Conservation (phyloP, 495 filamentous ascomycete species). For the Saxispiralis lemnorum region DNA sequence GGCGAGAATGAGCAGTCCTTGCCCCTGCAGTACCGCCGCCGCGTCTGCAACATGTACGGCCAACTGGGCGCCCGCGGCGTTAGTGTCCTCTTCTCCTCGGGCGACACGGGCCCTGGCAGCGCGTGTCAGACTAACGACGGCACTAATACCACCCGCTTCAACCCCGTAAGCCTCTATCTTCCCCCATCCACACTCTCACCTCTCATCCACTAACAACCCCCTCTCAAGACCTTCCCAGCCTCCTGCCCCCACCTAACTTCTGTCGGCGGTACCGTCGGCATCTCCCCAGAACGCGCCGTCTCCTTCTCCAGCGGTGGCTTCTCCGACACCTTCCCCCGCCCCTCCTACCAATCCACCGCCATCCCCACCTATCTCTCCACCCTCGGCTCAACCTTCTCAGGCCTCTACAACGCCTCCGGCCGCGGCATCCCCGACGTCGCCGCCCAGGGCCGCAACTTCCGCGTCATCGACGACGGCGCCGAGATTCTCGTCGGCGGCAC, state of each 20-base stretch:
- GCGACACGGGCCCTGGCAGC: constrained; percentile 22
- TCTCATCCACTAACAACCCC: too few relatives aligned
- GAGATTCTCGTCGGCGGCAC: constrained; percentile 19
- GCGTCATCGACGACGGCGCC: too few relatives aligned
- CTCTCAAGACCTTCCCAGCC: constrained; percentile 17
- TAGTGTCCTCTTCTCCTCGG: constrained; percentile 22
- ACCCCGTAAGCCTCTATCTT: constrained; percentile 5
- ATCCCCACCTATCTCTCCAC: constrained; percentile 20
- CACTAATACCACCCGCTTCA: constrained; percentile 18
- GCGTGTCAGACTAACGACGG: constrained; percentile 22
- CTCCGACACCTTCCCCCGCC: constrained; percentile 23
- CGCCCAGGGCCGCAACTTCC: constrained; percentile 17
- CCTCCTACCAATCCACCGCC: constrained; percentile 19
- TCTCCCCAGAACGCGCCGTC: too few relatives aligned
- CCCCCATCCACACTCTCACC: too few relatives aligned
- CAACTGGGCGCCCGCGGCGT: constrained; percentile 23
- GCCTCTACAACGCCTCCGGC: constrained; percentile 24
- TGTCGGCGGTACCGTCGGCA: constrained; percentile 17
- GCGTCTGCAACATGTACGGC: constrained; percentile 22
- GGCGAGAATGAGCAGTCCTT: constrained; percentile 25
- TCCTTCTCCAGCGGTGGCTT: constrained; percentile 20
- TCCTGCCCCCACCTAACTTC: constrained; percentile 23
- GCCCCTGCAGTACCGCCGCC: constrained; percentile 19
- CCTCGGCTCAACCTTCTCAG: constrained; percentile 17
- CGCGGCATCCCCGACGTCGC: constrained; percentile 25